Evolutionary conservation across 2,329 filamentous ascomycete genomes (phyloP), one percentile per base, ranked within the genome.

Genomic region (Alternaria gaisen): DNA sequence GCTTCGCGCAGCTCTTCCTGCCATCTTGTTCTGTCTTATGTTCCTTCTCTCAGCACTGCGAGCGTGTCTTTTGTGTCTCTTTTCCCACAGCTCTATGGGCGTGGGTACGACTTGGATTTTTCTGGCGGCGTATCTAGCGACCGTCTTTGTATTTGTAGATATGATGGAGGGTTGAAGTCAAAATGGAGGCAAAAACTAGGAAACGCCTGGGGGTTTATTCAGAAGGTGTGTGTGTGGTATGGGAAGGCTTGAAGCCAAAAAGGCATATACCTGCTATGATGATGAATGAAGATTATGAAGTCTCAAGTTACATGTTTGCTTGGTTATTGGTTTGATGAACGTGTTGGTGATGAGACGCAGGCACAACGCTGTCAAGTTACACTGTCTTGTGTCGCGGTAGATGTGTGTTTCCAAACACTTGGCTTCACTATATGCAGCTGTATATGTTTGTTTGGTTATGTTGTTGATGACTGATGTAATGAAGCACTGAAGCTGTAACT

Each of bases 61-160:
- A 47, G 46, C 48, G 34, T 42, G 4, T 56, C 36, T 56, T 38
- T 56, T 58, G 32, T 36, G 14, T 36, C 11, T 36, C 32, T 36
- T 40, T 47, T 51, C 51, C 14, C 20, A 34, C 32, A 50, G 63
- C 61, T 59, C 55, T 36, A 61, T 61, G 57, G 56, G 65, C 56
- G 5, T 36, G 32, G 32, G 12, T 36, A 60, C 46, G 46, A 50
- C 51, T 34, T 56, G 58, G 59, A 43, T 32, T 54, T 63, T 61
- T 46, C 32, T 50, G 54, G 58, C n/a, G 51, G 61, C 41, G 36
- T 52, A 26, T 44, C 22, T 36, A 40, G 48, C 38, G 30, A 44
- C 50, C 36, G 44, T 51, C 38, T 48, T 56, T 59, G 61, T 64
- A 64, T 61, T 64, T 58, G 44, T 64, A 64, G 3, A 12, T 64